These are phyloP conservation scores for Pichia sorboxylosa DNA, from an alignment of 1,139 yeast species.

Conservation along the genomic window DNA sequence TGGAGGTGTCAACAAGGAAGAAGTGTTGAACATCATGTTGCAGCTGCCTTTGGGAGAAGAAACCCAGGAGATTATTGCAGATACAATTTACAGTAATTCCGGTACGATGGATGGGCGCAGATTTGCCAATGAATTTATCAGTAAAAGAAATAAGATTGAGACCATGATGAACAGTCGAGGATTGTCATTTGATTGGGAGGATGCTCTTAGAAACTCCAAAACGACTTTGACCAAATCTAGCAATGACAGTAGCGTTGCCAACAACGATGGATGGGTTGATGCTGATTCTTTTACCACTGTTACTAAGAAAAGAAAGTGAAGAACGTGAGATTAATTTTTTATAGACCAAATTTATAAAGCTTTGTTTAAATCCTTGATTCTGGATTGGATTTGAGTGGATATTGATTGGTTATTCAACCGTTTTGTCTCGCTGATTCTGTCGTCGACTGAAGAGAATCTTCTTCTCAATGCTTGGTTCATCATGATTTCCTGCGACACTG, in stretches of 20 bases:
- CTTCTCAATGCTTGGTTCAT: slow-evolving; percentile 85
- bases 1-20: slow-evolving; percentile 63
- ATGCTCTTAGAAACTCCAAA: slow-evolving; percentile 29
- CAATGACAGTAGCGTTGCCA: not conserved
- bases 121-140: slow-evolving; percentile 81
- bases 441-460: slow-evolving; percentile 57
- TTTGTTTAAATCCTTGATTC: too few species aligned
- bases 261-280: slow-evolving; percentile 62
- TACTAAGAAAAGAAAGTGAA: too few species aligned
- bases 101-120: slow-evolving; percentile 92
- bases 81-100: slow-evolving; percentile 82
- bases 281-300: slow-evolving; percentile 44
- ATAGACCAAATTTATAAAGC: too few species aligned
- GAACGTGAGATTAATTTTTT: too few species aligned
- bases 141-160: slow-evolving; percentile 65
- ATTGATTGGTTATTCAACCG: slow-evolving; percentile 39
- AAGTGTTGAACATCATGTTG: slow-evolving; percentile 67
- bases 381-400: too few species aligned
- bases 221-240: slow-evolving; percentile 1
- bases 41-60: slow-evolving; percentile 68
- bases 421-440: too few species aligned
- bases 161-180: slow-evolving; percentile 31
- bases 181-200: slow-evolving; percentile 53
- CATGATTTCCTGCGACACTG: slow-evolving; percentile 78
- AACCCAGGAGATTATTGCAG: slow-evolving; percentile 78